Evolutionary conservation across 179 eudicot species (phyloP).

Genomic region (Amaranthus tricolor): DNA sequence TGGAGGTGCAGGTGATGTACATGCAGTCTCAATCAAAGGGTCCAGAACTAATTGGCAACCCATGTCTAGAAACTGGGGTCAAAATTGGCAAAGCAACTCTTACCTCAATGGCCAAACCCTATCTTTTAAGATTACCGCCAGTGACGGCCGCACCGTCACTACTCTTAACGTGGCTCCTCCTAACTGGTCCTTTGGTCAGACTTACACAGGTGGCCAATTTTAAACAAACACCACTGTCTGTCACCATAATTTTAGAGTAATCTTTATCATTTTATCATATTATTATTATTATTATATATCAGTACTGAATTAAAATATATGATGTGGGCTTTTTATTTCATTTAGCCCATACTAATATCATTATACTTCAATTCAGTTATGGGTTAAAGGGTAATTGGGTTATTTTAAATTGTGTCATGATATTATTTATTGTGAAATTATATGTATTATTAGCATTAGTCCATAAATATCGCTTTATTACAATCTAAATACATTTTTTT

Average conservation of each 20-base stretch:
- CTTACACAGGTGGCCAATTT: slow-evolving; percentile 43
- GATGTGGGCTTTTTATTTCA: slow-evolving; percentile 4
- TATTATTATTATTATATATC: neutral
- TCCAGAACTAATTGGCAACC: slow-evolving; percentile 40
- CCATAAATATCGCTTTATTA: no score
- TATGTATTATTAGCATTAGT: no score
- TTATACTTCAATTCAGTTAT: neutral
- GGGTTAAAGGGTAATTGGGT: neutral
- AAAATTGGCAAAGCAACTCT: slow-evolving; percentile 54
- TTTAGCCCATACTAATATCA: slow-evolving; percentile 9
- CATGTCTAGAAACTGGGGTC: slow-evolving; percentile 53
- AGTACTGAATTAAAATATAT: slow-evolving; percentile 11
- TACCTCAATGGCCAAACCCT: slow-evolving; percentile 40
- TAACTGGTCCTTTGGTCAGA: slow-evolving; percentile 44
- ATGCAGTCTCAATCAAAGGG: slow-evolving; percentile 44
- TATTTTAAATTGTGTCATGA: no score
- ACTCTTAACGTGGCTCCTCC: slow-evolving; percentile 41
- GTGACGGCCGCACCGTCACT: slow-evolving; percentile 41
- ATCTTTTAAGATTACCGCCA: slow-evolving; percentile 41
- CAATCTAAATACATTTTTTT: no score
- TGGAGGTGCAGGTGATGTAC: slow-evolving; percentile 50
- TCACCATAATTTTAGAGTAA: slow-evolving; percentile 14
- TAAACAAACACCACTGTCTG: neutral
- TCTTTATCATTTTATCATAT: slow-evolving; percentile 11
- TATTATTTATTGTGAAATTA: no score